Evolutionary conservation across 1,284 basidiomycete genomes (phyloP), one percentile per base, ranked within the genome.

Genomic region (Trametes pubescens): DNA sequence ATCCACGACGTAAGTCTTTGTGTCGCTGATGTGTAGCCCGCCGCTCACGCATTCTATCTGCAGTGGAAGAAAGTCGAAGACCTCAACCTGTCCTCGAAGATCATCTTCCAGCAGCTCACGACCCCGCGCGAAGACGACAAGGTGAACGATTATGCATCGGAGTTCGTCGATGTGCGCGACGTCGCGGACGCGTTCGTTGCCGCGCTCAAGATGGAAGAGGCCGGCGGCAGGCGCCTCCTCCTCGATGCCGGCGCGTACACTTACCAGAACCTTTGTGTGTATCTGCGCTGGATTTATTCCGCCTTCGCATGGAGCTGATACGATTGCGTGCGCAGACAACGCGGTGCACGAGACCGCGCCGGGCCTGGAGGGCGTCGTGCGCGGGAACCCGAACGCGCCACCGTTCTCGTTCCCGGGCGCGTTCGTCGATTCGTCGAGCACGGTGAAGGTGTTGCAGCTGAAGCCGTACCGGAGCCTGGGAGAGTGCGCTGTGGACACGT

Each of bases 151-250:
- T 61, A 61, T 37, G 59, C 52, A 21, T 55, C 52, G 18, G 59
- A 64, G 11, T 67, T 46, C 22, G 52, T 62, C 54, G 61, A 57
- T 55, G 54, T 62, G 24, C 54, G 55, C 48, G 54, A 57, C 29
- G 61, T 62, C 29, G 55, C 61, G 32, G 56, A 57, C 38, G 61
- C 61, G 10, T 58, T 57, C 56, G 61, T 62, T 35, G 56, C 49
- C 44, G 55, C 56, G 44, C 34, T 57, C 14, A 26, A 58, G 44
- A 34, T 48, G 21, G 55, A 51, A 24, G 61, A 32, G n/a, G 55
- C 56, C 32, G 56, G 49, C 13, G 24, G 44, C 26, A 18, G 88
- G 71, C 76, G 61, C 34, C 29, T 61, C 48, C 47, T 61, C 38
- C 47, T 61, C 22, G 54, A 57, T 21, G 56, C 61, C 11, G 61